phyloP scores from a whole-genome alignment of 2,329 filamentous ascomycete species.

The Ophiocordyceps sinensis region DNA sequence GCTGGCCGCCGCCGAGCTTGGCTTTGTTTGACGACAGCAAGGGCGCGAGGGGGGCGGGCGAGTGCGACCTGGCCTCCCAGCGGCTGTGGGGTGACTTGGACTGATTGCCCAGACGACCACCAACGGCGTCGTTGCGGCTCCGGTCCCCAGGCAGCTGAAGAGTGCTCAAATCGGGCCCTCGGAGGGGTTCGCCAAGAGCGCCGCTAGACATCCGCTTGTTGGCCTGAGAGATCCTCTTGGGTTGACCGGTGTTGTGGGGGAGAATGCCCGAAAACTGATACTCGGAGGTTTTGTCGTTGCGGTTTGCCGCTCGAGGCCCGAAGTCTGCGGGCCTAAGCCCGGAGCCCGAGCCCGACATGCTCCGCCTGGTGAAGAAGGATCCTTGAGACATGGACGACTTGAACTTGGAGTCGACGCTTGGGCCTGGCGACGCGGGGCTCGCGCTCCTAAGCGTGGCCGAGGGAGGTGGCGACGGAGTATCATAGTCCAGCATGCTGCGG shows the following conservation, averaged over 20 bases:
- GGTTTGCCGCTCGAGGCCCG: constrained; percentile 15
- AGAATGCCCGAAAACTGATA: constrained; percentile 50
- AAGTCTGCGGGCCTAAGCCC: constrained; percentile 29
- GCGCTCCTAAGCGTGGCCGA: constrained; percentile 15
- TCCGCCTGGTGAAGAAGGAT: constrained; percentile 26
- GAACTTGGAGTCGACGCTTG: constrained; percentile 7
- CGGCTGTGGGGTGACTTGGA: constrained; percentile 42
- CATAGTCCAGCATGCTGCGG: constrained; percentile 39
- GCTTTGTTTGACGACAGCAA: constrained; percentile 19
- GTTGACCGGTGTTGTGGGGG: constrained; percentile 33
- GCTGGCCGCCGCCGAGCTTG: constrained; percentile 44
- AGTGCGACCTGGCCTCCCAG: constrained; percentile 24
- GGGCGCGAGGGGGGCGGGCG: constrained; percentile 14
- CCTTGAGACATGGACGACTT: constrained; percentile 8
- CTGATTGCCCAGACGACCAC: constrained; percentile 19
- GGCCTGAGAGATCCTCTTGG: constrained; percentile 17
- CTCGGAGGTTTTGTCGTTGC: constrained; percentile 30
- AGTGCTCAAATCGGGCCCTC: constrained; percentile 33
- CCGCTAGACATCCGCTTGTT: constrained; percentile 18
- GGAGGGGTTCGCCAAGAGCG: constrained; percentile 37
- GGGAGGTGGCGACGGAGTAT: constrained; percentile 18
- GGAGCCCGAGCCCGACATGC: constrained; percentile 36
- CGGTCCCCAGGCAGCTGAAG: constrained; percentile 33
- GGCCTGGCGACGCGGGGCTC: constrained; percentile 17
- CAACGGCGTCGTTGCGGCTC: constrained; percentile 25